A percentile compares a stretch with the other conserved stretches of the same genome.
phyloP scores from a whole-genome alignment of 352 stramenopile genomes.

The Phytophthora hybrid region DNA sequence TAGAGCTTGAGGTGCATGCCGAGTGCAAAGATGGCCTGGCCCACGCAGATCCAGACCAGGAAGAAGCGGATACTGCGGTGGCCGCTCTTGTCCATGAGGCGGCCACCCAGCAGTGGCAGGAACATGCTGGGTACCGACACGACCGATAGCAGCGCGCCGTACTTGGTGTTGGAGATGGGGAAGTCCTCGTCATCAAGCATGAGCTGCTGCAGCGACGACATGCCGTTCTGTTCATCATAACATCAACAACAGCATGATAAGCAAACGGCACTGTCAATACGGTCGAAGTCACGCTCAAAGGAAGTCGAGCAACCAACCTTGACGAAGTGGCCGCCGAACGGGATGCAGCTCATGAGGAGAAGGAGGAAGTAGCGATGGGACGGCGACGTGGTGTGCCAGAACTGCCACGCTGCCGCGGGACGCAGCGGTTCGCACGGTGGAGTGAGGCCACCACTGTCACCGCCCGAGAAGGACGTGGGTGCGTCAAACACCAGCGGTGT shows the following conservation, averaged over 20 bases:
- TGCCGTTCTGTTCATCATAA: constrained; percentile 58
- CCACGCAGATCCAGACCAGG: constrained; percentile 83
- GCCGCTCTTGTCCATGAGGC: constrained; percentile 82
- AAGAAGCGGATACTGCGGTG: constrained; percentile 83
- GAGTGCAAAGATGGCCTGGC: constrained; percentile 81
- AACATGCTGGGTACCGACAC: constrained; percentile 90
- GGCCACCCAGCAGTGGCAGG: constrained; percentile 78
- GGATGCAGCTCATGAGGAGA: constrained; percentile 86
- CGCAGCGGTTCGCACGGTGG: constrained; percentile 42
- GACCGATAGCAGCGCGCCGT: constrained; percentile 79
- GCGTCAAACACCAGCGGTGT: constrained; percentile 43
- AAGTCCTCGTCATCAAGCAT: constrained; percentile 75
- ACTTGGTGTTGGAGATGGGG: constrained; percentile 88
- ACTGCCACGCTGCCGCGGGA: constrained; percentile 62
- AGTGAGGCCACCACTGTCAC: constrained; percentile 26
- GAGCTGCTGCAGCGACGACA: constrained; percentile 83
- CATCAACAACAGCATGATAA: not conserved
- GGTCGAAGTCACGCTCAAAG: too few species aligned
- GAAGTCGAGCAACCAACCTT: constrained; percentile 48
- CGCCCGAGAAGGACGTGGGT: constrained; percentile 31
- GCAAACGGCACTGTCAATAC: not conserved
- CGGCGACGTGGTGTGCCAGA: constrained; percentile 72
- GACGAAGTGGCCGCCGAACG: constrained; percentile 88
- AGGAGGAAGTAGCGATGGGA: constrained; percentile 85
- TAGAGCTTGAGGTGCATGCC: constrained; percentile 79